A percentile compares a stretch with the other conserved stretches of the same genome.
phyloP scores from a whole-genome alignment of 257 asterid genomes.

The Nicotiana knightiana region DNA sequence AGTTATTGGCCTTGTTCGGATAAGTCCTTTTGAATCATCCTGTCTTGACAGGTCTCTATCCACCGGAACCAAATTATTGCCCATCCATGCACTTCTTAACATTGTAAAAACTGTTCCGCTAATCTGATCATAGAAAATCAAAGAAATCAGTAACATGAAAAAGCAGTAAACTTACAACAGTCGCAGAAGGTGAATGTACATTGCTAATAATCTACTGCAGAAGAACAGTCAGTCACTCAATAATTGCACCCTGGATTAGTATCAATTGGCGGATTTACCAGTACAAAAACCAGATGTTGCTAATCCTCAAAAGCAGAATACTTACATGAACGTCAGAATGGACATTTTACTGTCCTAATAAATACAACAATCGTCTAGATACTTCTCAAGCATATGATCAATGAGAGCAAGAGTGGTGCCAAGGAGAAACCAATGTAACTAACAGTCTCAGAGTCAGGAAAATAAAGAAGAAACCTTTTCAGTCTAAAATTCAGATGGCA shows the following conservation, averaged over 20 bases:
- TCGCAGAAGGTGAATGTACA: background rate
- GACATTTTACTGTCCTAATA: too few relatives aligned
- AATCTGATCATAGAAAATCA: slow-evolving; percentile 31
- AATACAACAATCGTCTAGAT: too few relatives aligned
- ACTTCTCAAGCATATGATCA: too few relatives aligned
- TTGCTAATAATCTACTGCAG: background rate
- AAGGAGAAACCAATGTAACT: too few relatives aligned
- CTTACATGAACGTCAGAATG: too few relatives aligned
- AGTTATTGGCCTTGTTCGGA: slow-evolving; percentile 23
- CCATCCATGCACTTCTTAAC: slow-evolving; percentile 36
- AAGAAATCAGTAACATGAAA: background rate
- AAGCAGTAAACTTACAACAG: background rate
- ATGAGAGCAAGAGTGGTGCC: too few relatives aligned
- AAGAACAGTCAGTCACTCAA: background rate
- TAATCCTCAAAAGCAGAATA: background rate
- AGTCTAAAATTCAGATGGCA: too few relatives aligned
- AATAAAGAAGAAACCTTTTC: too few relatives aligned
- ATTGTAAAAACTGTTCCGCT: slow-evolving; percentile 62
- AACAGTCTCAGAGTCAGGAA: too few relatives aligned
- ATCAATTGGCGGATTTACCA: background rate
- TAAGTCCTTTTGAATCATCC: slow-evolving; percentile 29
- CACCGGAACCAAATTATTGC: slow-evolving; percentile 31
- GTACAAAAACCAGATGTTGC: background rate
- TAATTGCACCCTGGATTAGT: background rate
- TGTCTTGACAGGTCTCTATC: slow-evolving; percentile 18